Conservation (phyloP, 78 protist genomes). For the Speleostelium caveatum region DNA sequence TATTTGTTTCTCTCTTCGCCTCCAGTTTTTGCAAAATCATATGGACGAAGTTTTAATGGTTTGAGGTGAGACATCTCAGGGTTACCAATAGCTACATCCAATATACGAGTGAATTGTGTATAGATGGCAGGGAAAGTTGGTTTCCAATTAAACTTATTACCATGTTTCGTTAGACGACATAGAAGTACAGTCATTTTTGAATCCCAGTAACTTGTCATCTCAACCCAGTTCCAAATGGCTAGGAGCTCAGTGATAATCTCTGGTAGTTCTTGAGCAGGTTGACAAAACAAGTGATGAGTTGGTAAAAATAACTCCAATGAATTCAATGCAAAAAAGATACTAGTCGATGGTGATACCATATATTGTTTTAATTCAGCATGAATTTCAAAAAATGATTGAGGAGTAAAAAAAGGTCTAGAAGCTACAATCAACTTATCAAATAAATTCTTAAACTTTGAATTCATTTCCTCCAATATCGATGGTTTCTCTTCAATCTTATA, state of each 20-base stretch:
- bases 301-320: slow-evolving; percentile 17
- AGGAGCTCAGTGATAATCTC: background rate
- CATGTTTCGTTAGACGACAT: slow-evolving; percentile 5
- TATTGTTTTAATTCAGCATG: background rate
- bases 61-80: slow-evolving; percentile 15
- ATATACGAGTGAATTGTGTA: background rate
- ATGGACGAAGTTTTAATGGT: slow-evolving; percentile 11
- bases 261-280: slow-evolving; percentile 1
- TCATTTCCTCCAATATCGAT: background rate
- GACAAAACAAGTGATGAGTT: slow-evolving; percentile 17
- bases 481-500: background rate
- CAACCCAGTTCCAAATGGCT: slow-evolving; percentile 30
- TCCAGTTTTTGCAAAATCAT: background rate
- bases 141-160: background rate
- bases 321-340: slow-evolving; percentile 6
- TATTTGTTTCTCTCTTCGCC: slow-evolving; percentile 3
- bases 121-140: slow-evolving; percentile 3
- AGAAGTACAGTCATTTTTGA: slow-evolving; percentile 22
- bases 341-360: slow-evolving; percentile 26
- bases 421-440: background rate
- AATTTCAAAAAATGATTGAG: slow-evolving; percentile 12
- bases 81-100: slow-evolving; percentile 42
- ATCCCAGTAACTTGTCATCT: slow-evolving; percentile 32
- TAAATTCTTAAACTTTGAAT: background rate
- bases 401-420: slow-evolving; percentile 28